These are phyloP conservation scores for Rugonectria rugulosa DNA, from an alignment of 2,329 filamentous ascomycete genomes.

Conservation along the genomic window DNA sequence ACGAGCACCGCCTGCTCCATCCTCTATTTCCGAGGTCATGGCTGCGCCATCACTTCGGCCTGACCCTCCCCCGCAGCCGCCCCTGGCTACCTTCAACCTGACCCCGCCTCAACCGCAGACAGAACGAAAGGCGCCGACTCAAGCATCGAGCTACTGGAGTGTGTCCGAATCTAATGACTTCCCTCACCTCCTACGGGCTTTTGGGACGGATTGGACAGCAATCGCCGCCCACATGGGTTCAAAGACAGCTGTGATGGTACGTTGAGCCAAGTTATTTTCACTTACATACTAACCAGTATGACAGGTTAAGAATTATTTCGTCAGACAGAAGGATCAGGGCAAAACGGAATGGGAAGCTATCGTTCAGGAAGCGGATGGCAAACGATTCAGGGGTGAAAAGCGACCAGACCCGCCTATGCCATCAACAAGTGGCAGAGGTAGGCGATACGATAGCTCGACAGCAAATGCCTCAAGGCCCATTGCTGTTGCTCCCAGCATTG, in stretches of 20 bases:
- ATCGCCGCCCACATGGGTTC: conserved; percentile 84
- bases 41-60: conserved; percentile 64
- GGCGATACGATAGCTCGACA: conserved; percentile 57
- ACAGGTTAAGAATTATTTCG: conserved; percentile 74
- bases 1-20: conserved; percentile 44
- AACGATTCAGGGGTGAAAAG: conserved; percentile 63
- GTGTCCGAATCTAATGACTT: conserved; percentile 83
- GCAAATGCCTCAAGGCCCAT: conserved; percentile 48
- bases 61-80: conserved; percentile 58
- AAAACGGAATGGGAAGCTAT: conserved; percentile 67
- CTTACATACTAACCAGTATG: conserved; percentile 19
- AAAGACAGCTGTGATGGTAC: conserved; percentile 86
- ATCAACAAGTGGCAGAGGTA: conserved; percentile 55
- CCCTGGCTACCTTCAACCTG: conserved; percentile 60
- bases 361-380: conserved; percentile 66
- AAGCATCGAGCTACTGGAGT: conserved; percentile 86
- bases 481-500: conserved; percentile 55
- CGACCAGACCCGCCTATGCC: conserved; percentile 67
- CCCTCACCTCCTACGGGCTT: conserved; percentile 73
- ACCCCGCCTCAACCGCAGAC: conserved; percentile 50
- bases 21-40: conserved; percentile 61
- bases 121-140: conserved; percentile 61
- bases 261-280: conserved; percentile 33
- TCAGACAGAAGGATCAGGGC: conserved; percentile 66
- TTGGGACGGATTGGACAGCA: conserved; percentile 79